A percentile compares a stretch with the other conserved stretches of the same genome.
Evolutionary conservation across 2,329 filamentous ascomycete genomes (phyloP).

Genomic region (Cercospora zeae-maydis): DNA sequence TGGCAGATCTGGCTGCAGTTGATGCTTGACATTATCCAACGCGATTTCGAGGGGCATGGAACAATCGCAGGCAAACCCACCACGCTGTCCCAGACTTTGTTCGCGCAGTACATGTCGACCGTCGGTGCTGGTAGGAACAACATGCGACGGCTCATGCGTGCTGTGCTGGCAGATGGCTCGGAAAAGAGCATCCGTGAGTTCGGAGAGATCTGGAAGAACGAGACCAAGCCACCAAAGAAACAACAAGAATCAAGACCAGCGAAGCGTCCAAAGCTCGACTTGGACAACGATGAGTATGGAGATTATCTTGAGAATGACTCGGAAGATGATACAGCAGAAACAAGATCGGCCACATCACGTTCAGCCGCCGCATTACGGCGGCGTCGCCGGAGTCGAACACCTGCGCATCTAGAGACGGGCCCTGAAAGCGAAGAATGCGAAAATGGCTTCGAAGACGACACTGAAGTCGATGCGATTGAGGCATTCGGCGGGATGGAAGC

Average conservation of each 20-base stretch:
- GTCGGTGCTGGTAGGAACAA: constrained; percentile 39
- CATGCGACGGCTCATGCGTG: constrained; percentile 57
- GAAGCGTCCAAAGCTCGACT: constrained; percentile 50
- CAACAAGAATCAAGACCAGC: constrained; percentile 54
- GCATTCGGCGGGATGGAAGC: constrained; percentile 50
- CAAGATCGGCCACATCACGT: constrained; percentile 14
- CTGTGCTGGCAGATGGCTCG: constrained; percentile 64
- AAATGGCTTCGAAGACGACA: neutral
- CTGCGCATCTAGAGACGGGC: constrained; percentile 2
- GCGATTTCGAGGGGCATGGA: constrained; percentile 58
- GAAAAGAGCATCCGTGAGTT: constrained; percentile 54
- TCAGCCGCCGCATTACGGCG: constrained; percentile 13
- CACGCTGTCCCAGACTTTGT: constrained; percentile 53
- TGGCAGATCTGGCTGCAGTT: constrained; percentile 79
- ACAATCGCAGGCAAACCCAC: constrained; percentile 21
- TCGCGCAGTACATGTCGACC: constrained; percentile 57
- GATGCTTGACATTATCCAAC: constrained; percentile 73
- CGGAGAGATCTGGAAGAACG: constrained; percentile 64
- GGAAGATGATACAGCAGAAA: constrained; percentile 21
- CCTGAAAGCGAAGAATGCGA: constrained; percentile 12
- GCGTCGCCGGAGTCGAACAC: constrained; percentile 6
- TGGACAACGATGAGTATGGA: constrained; percentile 48
- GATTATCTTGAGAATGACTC: constrained; percentile 36
- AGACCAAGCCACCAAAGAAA: constrained; percentile 51
- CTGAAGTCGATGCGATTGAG: constrained; percentile 8